These are phyloP conservation scores for Eimeria necatrix DNA, from an alignment of 169 alveolate species.

Conservation along the genomic window DNA sequence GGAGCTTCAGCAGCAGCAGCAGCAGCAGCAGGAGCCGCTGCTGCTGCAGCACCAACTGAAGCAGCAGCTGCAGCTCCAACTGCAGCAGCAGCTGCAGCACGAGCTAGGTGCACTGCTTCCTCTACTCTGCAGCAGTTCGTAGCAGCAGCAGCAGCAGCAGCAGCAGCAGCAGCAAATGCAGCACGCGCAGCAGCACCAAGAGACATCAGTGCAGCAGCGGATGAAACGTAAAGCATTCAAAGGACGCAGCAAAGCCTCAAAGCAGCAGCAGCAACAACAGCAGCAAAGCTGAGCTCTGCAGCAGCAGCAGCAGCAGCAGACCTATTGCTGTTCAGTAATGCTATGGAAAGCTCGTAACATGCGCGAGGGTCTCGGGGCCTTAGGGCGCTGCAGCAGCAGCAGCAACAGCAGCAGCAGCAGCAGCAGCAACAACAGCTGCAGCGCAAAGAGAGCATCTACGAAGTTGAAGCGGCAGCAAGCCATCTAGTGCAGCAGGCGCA, in stretches of 20 bases:
- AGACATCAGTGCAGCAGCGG: too few relatives aligned
- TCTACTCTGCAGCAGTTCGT: background rate
- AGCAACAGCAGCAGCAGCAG: slow-evolving; percentile 15
- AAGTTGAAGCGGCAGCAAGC: too few relatives aligned
- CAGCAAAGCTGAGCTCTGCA: background rate
- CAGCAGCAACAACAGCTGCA: too few relatives aligned
- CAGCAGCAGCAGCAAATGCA: too few relatives aligned
- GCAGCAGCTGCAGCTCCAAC: background rate
- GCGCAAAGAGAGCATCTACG: too few relatives aligned
- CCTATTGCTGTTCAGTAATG: background rate
- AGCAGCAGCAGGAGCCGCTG: background rate
- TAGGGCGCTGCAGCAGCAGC: background rate
- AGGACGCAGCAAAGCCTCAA: too few relatives aligned
- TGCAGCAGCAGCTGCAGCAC: background rate
- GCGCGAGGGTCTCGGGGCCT: slow-evolving; percentile 31
- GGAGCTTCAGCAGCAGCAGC: background rate
- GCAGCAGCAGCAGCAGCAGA: slow-evolving; percentile 4
- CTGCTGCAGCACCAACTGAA: too few relatives aligned
- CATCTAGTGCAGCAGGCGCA: too few relatives aligned
- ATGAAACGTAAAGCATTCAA: too few relatives aligned
- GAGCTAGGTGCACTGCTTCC: background rate
- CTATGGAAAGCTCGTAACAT: background rate
- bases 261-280: too few relatives aligned
- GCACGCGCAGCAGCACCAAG: too few relatives aligned
- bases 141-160: too few relatives aligned